Evolutionary conservation across 208 protist genomes (phyloP).

Genomic region (Leishmania braziliensis): DNA sequence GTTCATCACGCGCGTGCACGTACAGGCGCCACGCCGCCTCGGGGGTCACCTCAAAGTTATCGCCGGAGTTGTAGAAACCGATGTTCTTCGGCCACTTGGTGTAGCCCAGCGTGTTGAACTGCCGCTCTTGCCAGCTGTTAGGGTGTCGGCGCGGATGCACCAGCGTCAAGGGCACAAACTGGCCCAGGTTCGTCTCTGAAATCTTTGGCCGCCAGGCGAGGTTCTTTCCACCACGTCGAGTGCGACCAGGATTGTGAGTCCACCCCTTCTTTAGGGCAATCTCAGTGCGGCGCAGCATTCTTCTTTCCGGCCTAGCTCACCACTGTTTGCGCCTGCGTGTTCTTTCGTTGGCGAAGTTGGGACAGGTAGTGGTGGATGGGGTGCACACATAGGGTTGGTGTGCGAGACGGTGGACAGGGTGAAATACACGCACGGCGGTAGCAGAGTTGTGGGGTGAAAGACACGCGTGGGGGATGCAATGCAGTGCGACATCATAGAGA

Average conservation of each 20-base stretch:
- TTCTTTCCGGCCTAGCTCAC: background rate
- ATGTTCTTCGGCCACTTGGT: conserved; percentile 91
- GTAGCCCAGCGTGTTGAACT: conserved; percentile 86
- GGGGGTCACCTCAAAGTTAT: conserved; percentile 92
- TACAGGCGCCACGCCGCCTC: conserved; percentile 81
- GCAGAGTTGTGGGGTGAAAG: background rate
- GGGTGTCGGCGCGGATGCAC: conserved; percentile 83
- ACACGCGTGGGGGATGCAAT: background rate
- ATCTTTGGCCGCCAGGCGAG: conserved; percentile 90
- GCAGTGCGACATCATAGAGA: background rate
- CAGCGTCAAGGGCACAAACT: conserved; percentile 85
- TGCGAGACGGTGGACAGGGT: background rate
- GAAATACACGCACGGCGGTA: background rate
- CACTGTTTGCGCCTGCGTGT: background rate
- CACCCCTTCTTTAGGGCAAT: conserved; percentile 86
- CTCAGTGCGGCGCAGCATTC: conserved; percentile 70
- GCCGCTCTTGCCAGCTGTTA: conserved; percentile 84
- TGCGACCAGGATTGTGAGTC: conserved; percentile 84
- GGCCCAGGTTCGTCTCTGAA: conserved; percentile 52
- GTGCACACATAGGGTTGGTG: background rate
- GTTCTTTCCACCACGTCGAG: conserved; percentile 87
- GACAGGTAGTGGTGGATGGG: too few species aligned
- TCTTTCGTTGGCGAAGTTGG: too few species aligned
- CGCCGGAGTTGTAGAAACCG: conserved; percentile 90
- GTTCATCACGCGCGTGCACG: conserved; percentile 59